Evolutionary conservation across 768 basidiomycete genomes (phyloP), one percentile per base, ranked within the genome.

Genomic region (Hirschioporus abietinus): DNA sequence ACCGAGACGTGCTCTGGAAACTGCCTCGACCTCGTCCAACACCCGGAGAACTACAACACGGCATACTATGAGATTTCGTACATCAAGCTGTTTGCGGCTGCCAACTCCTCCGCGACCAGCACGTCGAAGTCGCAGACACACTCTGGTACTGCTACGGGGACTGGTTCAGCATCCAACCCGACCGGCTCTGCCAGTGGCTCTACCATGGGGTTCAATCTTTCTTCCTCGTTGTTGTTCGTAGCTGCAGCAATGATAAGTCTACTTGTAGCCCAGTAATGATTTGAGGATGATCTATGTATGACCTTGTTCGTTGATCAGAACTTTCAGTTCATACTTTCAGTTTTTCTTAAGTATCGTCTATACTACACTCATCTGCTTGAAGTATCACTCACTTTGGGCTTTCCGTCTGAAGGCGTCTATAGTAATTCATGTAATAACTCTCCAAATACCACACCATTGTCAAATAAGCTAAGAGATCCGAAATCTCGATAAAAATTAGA

Each of bases 61-160:
- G 67, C 67, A 20, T 67, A 67, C 59, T 67, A 67, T 30, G 67
- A 67, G 42, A 66, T 67, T 23, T 52, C 34, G 60, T 67, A n/a
- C 66, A 52, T 52, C 42, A 52, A 52, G 42, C 12, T 52, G 42
- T 52, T 52, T 52, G 42, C 42, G 42, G 42, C 42, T 20, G 42
- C 42, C 12, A 15, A 15, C 42, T 52, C 42, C 15, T 20, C 42
- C 3, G 42, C 42, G 2, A 10, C 42, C 15, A 52, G 42, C 12
- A 20, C 42, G 4, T 5, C 42, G 42, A 52, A 52, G 15, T 52
- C 42, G 12, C 42, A 12, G 12, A 12, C 12, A 10, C 15, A 12
- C 20, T 52, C 42, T 12, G 42, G 42, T 15, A 52, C 42, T 52
- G 42, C 42, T 52, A 52, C 42, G 20, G 42, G 42, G 12, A 52